phyloP scores from a whole-genome alignment of 1,284 basidiomycete genomes.

The Sporisorium exsertum region DNA sequence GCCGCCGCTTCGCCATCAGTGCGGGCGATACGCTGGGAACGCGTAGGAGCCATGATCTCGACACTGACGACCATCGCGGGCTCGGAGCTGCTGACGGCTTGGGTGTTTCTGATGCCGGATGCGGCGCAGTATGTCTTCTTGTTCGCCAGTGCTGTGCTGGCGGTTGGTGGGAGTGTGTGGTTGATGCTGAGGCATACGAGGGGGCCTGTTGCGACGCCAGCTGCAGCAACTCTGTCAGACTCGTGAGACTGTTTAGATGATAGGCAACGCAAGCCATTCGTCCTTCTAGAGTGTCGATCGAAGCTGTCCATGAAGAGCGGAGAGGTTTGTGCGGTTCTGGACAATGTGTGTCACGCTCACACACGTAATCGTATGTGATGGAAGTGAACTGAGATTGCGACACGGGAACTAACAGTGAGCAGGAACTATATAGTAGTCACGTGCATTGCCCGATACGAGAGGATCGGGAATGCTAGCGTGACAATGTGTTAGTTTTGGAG shows the following conservation, averaged over 20 bases:
- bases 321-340: no score
- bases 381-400: no score
- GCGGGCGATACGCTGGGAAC: conserved; percentile 18
- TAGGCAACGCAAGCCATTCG: no score
- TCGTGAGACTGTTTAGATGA: not conserved
- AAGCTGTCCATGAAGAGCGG: no score
- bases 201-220: not conserved
- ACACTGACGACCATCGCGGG: conserved; percentile 17
- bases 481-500: no score
- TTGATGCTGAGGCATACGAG: conserved; percentile 28
- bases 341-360: no score
- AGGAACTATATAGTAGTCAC: no score
- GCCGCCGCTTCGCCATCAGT: not conserved
- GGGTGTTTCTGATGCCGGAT: conserved; percentile 30
- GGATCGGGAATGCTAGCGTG: no score
- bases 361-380: no score
- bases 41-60: conserved; percentile 29
- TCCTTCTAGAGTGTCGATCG: no score
- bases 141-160: conserved; percentile 25
- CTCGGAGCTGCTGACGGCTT: conserved; percentile 27
- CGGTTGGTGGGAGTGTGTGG: conserved; percentile 28
- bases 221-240: not conserved
- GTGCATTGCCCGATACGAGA: no score
- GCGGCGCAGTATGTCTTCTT: conserved; percentile 24
- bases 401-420: no score